A percentile compares a stretch with the other conserved stretches of the same genome.
Evolutionary conservation across 139 green algal genomes (phyloP).

Genomic region (Ulvella scutata): DNA sequence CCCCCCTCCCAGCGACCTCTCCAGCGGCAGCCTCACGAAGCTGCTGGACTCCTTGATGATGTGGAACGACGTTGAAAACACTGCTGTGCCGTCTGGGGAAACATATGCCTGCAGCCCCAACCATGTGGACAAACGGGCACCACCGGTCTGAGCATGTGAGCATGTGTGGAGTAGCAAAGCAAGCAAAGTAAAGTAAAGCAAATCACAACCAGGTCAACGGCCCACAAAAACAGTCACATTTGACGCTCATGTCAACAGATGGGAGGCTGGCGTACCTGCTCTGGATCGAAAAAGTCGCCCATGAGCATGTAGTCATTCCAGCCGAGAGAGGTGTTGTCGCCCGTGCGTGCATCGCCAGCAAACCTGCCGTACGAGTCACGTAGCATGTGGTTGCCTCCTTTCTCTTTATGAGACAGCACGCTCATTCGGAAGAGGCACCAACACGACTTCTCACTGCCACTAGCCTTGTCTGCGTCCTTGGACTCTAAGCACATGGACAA

Average conservation of each 20-base stretch:
- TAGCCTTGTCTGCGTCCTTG: slow-evolving; percentile 37
- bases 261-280: no score
- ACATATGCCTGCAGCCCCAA: background rate
- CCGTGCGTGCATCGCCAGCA: slow-evolving; percentile 32
- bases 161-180: no score
- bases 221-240: no score
- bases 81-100: slow-evolving; percentile 20
- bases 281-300: slow-evolving; percentile 15
- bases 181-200: no score
- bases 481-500: slow-evolving; percentile 39
- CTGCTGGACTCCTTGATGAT: slow-evolving; percentile 44
- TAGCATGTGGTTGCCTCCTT: slow-evolving; percentile 28
- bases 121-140: no score
- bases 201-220: no score
- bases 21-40: slow-evolving; percentile 17
- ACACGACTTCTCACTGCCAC: slow-evolving; percentile 29
- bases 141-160: no score
- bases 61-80: slow-evolving; percentile 39
- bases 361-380: slow-evolving; percentile 55
- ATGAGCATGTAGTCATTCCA: slow-evolving; percentile 69
- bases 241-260: no score
- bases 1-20: background rate
- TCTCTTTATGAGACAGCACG: slow-evolving; percentile 23
- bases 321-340: slow-evolving; percentile 51
- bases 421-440: slow-evolving; percentile 58